Evolutionary conservation across 208 protist species (phyloP), one percentile per base, ranked within the genome.

Genomic region (Novymonas esmeraldas): DNA sequence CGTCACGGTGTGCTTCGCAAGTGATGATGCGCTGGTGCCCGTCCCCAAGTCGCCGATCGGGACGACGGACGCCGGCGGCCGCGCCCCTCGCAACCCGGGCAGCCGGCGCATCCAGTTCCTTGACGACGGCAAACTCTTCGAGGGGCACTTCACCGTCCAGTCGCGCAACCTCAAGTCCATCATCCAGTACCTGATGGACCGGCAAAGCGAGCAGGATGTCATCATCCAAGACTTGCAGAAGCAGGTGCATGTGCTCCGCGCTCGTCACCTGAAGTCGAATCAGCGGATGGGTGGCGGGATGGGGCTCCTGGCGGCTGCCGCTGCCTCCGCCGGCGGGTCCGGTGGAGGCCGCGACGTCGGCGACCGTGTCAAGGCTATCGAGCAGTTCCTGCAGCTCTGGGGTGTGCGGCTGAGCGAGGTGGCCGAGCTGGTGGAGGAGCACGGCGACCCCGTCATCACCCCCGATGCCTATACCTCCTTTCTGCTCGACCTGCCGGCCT

Each of bases 101-200:
- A 78, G 62, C 39, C 81, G 87, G 1, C 76, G 74, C 52, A 84
- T 95, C 54, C 33, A 73, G 36, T 92, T 95, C 60, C 39, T 80
- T 3, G 90, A 95, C 73, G 90, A 95, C 64, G 90, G 87, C 3
- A 95, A 95, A 54, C 85, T 95, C 11, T 94, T 95, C 69, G 90
- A 95, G 69, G 90, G 90, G 39, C 90, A 95, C 64, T 85, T 95
- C 46, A 95, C 87, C 14, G 84, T 95, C 22, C 81, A 95, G 73
- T 87, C 90, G 14, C 78, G 78, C 31, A 88, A 78, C 62, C 78
- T 95, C 54, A 95, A 95, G 64, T 73, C 73, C 16, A 80, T 95
- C 38, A 87, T 95, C 28, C 87, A 95, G 72, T 79, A 88, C 39
- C 70, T 95, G 63, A 55, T 86, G 34, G 78, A 91, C 68, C 72